phyloP scores from a whole-genome alignment of 306 rosid genomes.

The Cicer cuneatum region DNA sequence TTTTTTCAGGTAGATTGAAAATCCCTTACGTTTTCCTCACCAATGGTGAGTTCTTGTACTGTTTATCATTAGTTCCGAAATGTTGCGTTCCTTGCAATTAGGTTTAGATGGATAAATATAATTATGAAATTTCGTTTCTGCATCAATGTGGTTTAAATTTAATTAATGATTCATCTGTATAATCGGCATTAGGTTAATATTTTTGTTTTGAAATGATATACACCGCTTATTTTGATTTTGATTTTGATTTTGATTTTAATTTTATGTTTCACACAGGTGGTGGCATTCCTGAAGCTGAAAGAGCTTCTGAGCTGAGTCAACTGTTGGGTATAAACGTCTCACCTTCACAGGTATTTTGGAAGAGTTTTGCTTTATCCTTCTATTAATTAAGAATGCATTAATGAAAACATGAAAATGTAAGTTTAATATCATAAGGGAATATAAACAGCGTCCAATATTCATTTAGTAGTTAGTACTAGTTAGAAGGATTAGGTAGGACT shows the following conservation, averaged over 20 bases:
- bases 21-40: slow-evolving; percentile 84
- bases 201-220: neutral
- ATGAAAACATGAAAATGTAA: neutral
- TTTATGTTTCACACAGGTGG: slow-evolving; percentile 65
- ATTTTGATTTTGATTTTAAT: no score
- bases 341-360: slow-evolving; percentile 66
- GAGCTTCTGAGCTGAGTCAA: slow-evolving; percentile 76
- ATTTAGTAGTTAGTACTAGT: neutral
- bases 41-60: slow-evolving; percentile 64
- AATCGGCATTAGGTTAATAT: neutral
- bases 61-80: slow-evolving; percentile 12
- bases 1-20: slow-evolving; percentile 60
- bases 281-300: slow-evolving; percentile 83
- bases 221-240: neutral
- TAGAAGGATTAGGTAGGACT: neutral
- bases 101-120: neutral
- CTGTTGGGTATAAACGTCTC: slow-evolving; percentile 69
- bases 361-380: neutral
- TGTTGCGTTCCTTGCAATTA: neutral
- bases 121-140: slow-evolving; percentile 25
- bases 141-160: neutral
- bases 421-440: neutral
- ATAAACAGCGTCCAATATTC: neutral
- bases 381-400: neutral
- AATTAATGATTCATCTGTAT: neutral